A percentile compares a stretch with the other conserved stretches of the same genome.
Conservation (phyloP, 2,329 filamentous ascomycete species). For the Pseudofabraea citricarpa region DNA sequence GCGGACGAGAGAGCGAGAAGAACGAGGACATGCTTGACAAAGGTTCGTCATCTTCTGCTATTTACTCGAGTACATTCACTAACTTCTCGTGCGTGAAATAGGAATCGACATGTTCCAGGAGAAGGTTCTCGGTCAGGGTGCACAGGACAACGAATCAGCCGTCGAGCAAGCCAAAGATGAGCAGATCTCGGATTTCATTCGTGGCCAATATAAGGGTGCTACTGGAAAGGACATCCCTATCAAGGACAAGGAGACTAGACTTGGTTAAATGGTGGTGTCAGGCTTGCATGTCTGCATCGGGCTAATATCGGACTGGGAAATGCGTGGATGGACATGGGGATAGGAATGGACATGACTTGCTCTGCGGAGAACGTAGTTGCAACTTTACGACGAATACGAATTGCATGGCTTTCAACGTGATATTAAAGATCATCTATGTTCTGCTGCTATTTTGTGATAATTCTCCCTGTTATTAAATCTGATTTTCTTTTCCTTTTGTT, state of each 20-base stretch:
- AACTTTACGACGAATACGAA: no score
- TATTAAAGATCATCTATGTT: no score
- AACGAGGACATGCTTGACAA: slow-evolving; percentile 82
- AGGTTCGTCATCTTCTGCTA: slow-evolving; percentile 39
- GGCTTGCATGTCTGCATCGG: no score
- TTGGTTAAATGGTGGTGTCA: no score
- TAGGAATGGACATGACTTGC: no score
- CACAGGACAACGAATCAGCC: slow-evolving; percentile 68
- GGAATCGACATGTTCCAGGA: slow-evolving; percentile 76
- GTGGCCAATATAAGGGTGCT: slow-evolving; percentile 61
- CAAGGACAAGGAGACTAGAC: slow-evolving; percentile 62
- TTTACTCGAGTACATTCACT: background rate
- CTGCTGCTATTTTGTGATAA: no score
- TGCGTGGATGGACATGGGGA: no score
- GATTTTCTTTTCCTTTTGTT: no score
- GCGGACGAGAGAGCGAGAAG: slow-evolving; percentile 70
- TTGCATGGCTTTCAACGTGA: no score
- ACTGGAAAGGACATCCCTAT: slow-evolving; percentile 68
- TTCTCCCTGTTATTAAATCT: no score
- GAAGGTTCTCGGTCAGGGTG: slow-evolving; percentile 63
- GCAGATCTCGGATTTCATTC: slow-evolving; percentile 68
- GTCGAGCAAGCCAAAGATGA: slow-evolving; percentile 81
- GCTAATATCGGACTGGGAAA: no score
- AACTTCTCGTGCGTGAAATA: slow-evolving; percentile 28
- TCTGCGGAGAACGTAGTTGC: no score